Conservation (phyloP, 805 yeast species). For the Pichia pseudocactophila region DNA sequence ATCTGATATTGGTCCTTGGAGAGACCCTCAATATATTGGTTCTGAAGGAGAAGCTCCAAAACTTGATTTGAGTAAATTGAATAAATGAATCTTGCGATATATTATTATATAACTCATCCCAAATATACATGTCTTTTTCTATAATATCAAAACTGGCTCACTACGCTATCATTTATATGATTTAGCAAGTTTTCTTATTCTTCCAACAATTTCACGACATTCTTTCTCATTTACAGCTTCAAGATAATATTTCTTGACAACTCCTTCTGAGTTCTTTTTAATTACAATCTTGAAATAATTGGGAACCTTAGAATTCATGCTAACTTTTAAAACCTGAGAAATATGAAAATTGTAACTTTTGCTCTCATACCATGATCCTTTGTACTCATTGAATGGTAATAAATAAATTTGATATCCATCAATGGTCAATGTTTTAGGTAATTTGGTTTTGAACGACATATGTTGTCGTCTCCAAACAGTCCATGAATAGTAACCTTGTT, state of each 20-base stretch:
- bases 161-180: constrained; percentile 20
- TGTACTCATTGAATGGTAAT: constrained; percentile 73
- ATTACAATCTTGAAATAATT: constrained; percentile 76
- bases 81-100: neutral
- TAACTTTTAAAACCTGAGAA: constrained; percentile 63
- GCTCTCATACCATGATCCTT: constrained; percentile 50
- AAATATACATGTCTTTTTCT: no score
- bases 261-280: constrained; percentile 42
- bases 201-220: constrained; percentile 68
- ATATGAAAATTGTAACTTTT: constrained; percentile 85
- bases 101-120: no score
- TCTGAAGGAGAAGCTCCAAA: constrained; percentile 93
- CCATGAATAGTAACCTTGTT: constrained; percentile 56
- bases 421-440: constrained; percentile 74
- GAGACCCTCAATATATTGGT: constrained; percentile 79
- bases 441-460: constrained; percentile 68
- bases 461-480: constrained; percentile 86
- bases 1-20: constrained; percentile 96
- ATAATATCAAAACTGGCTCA: no score
- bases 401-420: constrained; percentile 94
- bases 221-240: constrained; percentile 60
- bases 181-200: constrained; percentile 48
- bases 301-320: constrained; percentile 69
- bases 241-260: constrained; percentile 76
- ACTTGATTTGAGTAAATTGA: constrained; percentile 1